Evolutionary conservation across 2,329 filamentous ascomycete genomes (phyloP).

Genomic region (Paecilomyces niveus): DNA sequence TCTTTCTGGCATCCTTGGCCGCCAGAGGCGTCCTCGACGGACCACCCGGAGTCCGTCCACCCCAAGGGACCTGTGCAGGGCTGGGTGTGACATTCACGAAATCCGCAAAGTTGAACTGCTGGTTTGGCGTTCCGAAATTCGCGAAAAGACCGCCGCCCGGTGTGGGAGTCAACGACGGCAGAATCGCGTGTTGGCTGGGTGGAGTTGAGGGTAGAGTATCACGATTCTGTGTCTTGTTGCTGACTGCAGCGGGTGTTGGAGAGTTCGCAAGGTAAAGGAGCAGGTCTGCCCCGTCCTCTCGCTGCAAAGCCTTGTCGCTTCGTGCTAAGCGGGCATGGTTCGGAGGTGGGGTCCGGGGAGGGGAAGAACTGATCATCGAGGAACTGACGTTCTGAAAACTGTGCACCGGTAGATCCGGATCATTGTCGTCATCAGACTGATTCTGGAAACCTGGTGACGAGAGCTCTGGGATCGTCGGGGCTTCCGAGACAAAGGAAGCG

Average conservation of each 20-base stretch:
- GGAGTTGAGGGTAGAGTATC: conserved; percentile 65
- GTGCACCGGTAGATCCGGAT: conserved; percentile 64
- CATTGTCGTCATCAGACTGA: conserved; percentile 66
- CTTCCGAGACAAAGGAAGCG: conserved; percentile 69
- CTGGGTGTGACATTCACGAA: conserved; percentile 97
- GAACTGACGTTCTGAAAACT: conserved; percentile 31
- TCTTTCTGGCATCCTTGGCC: conserved; percentile 61
- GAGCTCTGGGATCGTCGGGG: conserved; percentile 54
- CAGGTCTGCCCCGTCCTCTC: conserved; percentile 74
- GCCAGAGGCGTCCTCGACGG: conserved; percentile 61
- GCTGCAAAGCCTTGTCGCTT: conserved; percentile 47
- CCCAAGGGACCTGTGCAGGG: conserved; percentile 81
- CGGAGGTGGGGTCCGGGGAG: conserved; percentile 72
- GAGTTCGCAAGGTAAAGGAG: conserved; percentile 83
- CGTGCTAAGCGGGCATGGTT: conserved; percentile 46
- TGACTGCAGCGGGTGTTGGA: conserved; percentile 69
- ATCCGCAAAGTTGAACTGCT: conserved; percentile 88
- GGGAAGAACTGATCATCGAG: conserved; percentile 65
- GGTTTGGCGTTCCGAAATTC: conserved; percentile 67
- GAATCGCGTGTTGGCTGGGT: conserved; percentile 53
- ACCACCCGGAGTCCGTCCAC: conserved; percentile 48
- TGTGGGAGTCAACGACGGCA: conserved; percentile 48
- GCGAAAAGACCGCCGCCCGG: conserved; percentile 68
- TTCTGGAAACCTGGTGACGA: conserved; percentile 38
- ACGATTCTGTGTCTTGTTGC: conserved; percentile 38